Percentiles rank a stretch among this genome's conserved stretches.
These are phyloP conservation scores for Aspergillus sclerotialis DNA, from an alignment of 2,329 filamentous ascomycete species.

Conservation along the genomic window DNA sequence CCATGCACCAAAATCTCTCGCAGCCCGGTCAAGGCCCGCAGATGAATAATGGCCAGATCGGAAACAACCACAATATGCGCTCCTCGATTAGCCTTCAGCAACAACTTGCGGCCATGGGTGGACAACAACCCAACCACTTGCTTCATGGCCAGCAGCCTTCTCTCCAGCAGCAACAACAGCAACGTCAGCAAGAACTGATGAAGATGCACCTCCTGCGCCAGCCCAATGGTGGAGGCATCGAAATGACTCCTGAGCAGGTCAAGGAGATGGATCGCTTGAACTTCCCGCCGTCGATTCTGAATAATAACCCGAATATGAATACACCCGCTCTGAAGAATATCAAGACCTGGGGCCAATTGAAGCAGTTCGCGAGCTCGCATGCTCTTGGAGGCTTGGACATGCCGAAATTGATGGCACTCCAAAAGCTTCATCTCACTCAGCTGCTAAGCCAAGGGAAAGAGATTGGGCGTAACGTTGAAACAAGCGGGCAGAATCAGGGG, in stretches of 20 bases:
- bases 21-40: constrained; percentile 27
- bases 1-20: constrained; percentile 22
- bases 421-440: constrained; percentile 40
- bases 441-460: constrained; percentile 24
- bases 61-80: constrained; percentile 27
- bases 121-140: constrained; percentile 22
- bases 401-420: constrained; percentile 33
- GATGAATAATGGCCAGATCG: constrained; percentile 26
- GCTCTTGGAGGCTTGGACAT: constrained; percentile 35
- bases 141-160: constrained; percentile 24
- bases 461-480: constrained; percentile 13
- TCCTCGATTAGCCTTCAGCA: constrained; percentile 28
- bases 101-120: constrained; percentile 24
- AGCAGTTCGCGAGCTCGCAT: constrained; percentile 43
- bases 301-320: constrained; percentile 21
- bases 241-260: constrained; percentile 35
- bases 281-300: constrained; percentile 32
- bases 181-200: constrained; percentile 24
- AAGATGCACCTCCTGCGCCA: constrained; percentile 28
- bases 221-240: constrained; percentile 23
- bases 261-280: constrained; percentile 36
- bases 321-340: constrained; percentile 43
- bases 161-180: constrained; percentile 25
- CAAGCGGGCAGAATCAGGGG: constrained; percentile 16
- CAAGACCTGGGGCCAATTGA: constrained; percentile 52